Percentiles rank a stretch among this genome's conserved stretches.
phyloP scores from a whole-genome alignment of 768 basidiomycete species.

The Tubosaeta sp. region DNA sequence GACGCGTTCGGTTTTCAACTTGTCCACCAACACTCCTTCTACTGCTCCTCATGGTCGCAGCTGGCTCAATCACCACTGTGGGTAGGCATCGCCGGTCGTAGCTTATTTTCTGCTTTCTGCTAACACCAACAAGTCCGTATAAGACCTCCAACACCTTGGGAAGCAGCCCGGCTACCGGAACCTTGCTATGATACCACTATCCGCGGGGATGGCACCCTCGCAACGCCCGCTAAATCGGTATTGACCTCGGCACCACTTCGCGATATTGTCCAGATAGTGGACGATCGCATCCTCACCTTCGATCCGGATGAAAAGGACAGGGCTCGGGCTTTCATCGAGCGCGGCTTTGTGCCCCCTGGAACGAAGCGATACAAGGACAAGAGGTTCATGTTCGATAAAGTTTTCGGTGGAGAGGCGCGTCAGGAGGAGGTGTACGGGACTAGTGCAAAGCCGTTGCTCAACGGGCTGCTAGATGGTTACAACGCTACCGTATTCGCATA shows the following conservation, averaged over 20 bases:
- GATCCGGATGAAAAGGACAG: conserved; percentile 91
- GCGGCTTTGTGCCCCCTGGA: conserved; percentile 80
- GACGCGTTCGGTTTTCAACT: conserved; percentile 33
- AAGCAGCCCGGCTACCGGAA: conserved; percentile 80
- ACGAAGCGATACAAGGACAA: conserved; percentile 95
- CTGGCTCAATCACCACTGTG: conserved; percentile 85
- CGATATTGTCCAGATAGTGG: conserved; percentile 83
- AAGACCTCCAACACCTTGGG: conserved; percentile 81
- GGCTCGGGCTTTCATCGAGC: conserved; percentile 73
- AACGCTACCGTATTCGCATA: conserved; percentile 99
- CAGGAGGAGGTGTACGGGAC: conserved; percentile 87
- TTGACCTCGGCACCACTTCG: conserved; percentile 57
- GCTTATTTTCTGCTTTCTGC: background rate
- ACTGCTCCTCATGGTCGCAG: conserved; percentile 59
- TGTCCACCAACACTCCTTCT: conserved; percentile 4
- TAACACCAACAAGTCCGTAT: conserved; percentile 66
- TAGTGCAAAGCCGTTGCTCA: conserved; percentile 81
- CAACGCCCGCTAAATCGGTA: conserved; percentile 54
- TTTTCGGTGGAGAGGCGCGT: conserved; percentile 75
- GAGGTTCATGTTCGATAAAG: conserved; percentile 94
- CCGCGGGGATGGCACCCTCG: conserved; percentile 82
- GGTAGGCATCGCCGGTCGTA: conserved; percentile 39
- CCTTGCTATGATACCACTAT: conserved; percentile 65
- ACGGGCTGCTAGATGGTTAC: conserved; percentile 86
- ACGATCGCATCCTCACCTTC: conserved; percentile 93